phyloP scores from a whole-genome alignment of 208 protist species.

The Trypanosoma scelopori region DNA sequence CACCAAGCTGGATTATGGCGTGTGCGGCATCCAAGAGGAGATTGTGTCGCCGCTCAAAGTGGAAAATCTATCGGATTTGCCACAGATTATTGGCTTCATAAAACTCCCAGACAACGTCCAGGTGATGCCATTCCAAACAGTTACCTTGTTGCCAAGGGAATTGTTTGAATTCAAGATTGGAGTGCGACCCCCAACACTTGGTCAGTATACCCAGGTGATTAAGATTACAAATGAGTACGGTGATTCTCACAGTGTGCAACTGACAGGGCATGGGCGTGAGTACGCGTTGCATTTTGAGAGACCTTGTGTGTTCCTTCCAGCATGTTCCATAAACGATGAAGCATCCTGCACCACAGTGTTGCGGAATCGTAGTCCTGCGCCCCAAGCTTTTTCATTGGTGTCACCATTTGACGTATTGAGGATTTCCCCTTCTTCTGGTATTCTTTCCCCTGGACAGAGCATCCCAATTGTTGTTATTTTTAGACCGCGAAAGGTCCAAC shows the following conservation, averaged over 20 bases:
- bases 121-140: conserved; percentile 27
- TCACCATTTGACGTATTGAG: conserved; percentile 17
- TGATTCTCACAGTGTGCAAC: conserved; percentile 29
- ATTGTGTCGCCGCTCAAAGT: conserved; percentile 30
- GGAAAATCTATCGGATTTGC: conserved; percentile 43
- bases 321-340: conserved; percentile 34
- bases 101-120: conserved; percentile 42
- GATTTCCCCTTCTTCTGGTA: conserved; percentile 40
- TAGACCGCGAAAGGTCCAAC: conserved; percentile 18
- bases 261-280: conserved; percentile 32
- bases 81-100: conserved; percentile 47
- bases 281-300: conserved; percentile 33
- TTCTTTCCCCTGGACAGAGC: conserved; percentile 23
- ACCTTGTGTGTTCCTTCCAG: conserved; percentile 31
- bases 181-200: conserved; percentile 34
- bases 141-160: conserved; percentile 37
- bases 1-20: conserved; percentile 34
- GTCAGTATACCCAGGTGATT: conserved; percentile 43
- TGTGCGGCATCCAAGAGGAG: conserved; percentile 29
- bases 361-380: conserved; percentile 27
- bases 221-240: conserved; percentile 47
- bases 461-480: conserved; percentile 40
- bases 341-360: conserved; percentile 34
- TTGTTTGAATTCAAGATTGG: conserved; percentile 35
- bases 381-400: conserved; percentile 32